phyloP scores from a whole-genome alignment of 352 stramenopile species.

The Pythium chondricola region DNA sequence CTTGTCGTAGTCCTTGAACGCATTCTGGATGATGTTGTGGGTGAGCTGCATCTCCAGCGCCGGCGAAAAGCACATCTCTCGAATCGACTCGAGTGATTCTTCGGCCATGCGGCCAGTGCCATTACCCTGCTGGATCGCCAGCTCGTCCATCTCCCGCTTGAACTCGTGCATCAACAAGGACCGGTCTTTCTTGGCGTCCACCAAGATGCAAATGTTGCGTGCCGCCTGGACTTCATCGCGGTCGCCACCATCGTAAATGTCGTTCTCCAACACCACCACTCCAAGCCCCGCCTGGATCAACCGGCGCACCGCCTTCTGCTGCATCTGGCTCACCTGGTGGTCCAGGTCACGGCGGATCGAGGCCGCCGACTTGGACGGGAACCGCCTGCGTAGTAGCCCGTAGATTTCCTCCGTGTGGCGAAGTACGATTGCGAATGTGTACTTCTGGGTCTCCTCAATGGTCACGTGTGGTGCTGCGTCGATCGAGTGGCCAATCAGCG shows the following conservation, averaged over 20 bases:
- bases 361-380: conserved; percentile 58
- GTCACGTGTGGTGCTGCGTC: conserved; percentile 52
- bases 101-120: conserved; percentile 60
- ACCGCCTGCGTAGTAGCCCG: conserved; percentile 49
- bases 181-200: conserved; percentile 80
- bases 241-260: conserved; percentile 34
- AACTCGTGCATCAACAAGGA: conserved; percentile 82
- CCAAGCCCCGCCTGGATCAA: conserved; percentile 76
- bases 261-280: conserved; percentile 70
- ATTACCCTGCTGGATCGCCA: conserved; percentile 73
- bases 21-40: conserved; percentile 87
- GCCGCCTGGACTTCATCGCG: conserved; percentile 44
- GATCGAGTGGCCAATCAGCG: conserved; percentile 14
- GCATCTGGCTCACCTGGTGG: conserved; percentile 60
- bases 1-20: conserved; percentile 82
- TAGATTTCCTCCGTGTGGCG: conserved; percentile 79
- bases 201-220: conserved; percentile 70
- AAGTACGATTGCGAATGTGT: conserved; percentile 84
- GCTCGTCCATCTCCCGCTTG: conserved; percentile 83
- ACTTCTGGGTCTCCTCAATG: conserved; percentile 85
- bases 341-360: conserved; percentile 66
- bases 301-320: conserved; percentile 77
- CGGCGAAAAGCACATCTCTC: conserved; percentile 81
- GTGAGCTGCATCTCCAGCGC: conserved; percentile 81
- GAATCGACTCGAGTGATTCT: conserved; percentile 71